Conservation (phyloP, 177 flowering plant species). For the Tripterygium wilfordii region DNA sequence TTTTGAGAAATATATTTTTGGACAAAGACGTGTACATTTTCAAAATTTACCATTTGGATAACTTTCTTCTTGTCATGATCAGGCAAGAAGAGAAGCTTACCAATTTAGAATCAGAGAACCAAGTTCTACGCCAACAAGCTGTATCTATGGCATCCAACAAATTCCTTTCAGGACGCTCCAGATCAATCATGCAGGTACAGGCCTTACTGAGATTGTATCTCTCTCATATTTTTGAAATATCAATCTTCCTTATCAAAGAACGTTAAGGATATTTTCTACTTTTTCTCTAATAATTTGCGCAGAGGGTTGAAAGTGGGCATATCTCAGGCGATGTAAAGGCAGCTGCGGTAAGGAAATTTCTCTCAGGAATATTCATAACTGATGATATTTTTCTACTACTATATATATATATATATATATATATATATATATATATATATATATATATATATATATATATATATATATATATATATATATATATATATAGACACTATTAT, state of each 20-base stretch:
- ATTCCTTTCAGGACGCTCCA: slow-evolving; percentile 72
- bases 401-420: no score
- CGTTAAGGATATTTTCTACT: background rate
- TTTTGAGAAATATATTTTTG: no score
- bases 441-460: no score
- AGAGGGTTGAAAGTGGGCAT: slow-evolving; percentile 69
- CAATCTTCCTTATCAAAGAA: background rate
- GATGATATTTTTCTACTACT: no score
- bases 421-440: no score
- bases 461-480: no score
- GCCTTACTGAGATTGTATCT: background rate
- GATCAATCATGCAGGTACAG: slow-evolving; percentile 84
- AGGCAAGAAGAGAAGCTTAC: slow-evolving; percentile 93
- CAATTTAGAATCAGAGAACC: slow-evolving; percentile 87
- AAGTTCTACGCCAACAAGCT: slow-evolving; percentile 95
- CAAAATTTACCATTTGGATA: no score
- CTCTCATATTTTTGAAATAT: background rate
- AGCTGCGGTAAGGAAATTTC: slow-evolving; percentile 34
- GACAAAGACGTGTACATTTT: no score
- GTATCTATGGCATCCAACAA: slow-evolving; percentile 85
- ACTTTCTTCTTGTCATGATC: slow-evolving; percentile 14
- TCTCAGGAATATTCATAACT: no score
- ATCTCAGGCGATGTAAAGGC: slow-evolving; percentile 35
- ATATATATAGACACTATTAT: no score
- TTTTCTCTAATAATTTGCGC: slow-evolving; percentile 22